Base-by-base conservation (phyloP, 768 basidiomycete species). In the Erythrobasidium yunnanense region DNA sequence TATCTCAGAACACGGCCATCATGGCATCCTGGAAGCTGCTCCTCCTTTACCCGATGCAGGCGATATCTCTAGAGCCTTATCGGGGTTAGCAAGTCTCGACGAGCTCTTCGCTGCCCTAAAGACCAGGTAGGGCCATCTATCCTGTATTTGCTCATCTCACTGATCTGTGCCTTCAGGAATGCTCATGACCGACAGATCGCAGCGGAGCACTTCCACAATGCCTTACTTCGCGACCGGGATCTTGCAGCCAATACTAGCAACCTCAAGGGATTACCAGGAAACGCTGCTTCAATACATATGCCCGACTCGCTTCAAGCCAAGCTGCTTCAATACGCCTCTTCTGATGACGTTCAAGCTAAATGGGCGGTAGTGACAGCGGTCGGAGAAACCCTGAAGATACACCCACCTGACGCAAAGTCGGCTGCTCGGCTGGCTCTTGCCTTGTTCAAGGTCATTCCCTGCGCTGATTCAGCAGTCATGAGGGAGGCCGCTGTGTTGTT, bases 111-210 rank as follows among this genome's bases (percentile, higher is more conserved):
- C 7, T 2, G 47, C 60, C 5, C 60, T 63, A 2, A 45, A 49
- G 29, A 30, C 60, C 27, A 63, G 42, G 60, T 63, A n/a, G n/a
- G n/a, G n/a, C n/a, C n/a, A n/a, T n/a, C n/a, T n/a, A 42, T 11
- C 38, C 38, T 42, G 11, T n/a, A 11, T 11, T 42, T 42, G 38
- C 11, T n/a, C 38, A 42, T 11, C n/a, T 11, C n/a, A 11, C n/a
- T 42, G 38, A 11, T 11, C 11, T 42, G 38, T 11, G n/a, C 38
- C n/a, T 42, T 11, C 38, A 42, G 38, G n/a, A 11, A 42, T 42
- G 11, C 38, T n/a, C 38, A 46, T 27, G 56, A 58, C 27, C 22
- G 35, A 25, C 35, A 38, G 11, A 25, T 25, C 25, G 56, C 56
- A 6, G 20, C 34, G 25, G 56, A 58, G 11, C 56, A 46, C 20